phyloP scores from a whole-genome alignment of 2,329 filamentous ascomycete genomes.

The Xylariaceae sp. region DNA sequence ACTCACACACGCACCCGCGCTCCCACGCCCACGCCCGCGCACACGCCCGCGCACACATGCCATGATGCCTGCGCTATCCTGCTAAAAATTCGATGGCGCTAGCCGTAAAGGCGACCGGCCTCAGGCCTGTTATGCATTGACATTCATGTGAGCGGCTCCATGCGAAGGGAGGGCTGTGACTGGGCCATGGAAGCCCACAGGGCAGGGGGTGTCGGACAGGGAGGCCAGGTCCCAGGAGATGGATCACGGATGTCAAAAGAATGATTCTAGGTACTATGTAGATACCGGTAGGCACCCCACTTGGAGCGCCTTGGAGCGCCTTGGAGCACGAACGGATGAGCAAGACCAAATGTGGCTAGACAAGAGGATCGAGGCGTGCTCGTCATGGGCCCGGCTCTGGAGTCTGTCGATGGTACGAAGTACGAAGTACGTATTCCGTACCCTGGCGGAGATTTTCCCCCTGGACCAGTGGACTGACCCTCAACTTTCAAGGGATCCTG shows the following conservation, averaged over 20 bases:
- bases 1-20: conserved; percentile 30
- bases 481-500: no score
- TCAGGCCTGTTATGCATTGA: background rate
- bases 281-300: conserved; percentile 24
- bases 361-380: conserved; percentile 18
- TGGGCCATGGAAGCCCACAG: conserved; percentile 1
- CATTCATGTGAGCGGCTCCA: conserved; percentile 11
- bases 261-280: conserved; percentile 35
- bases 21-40: no score
- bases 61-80: conserved; percentile 36
- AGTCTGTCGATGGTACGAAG: background rate
- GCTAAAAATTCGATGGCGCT: conserved; percentile 33
- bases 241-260: conserved; percentile 20
- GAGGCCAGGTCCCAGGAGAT: background rate
- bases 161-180: conserved; percentile 13
- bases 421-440: no score
- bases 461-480: no score
- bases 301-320: conserved; percentile 3
- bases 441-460: conserved; percentile 30
- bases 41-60: conserved; percentile 29
- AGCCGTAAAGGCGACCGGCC: conserved; percentile 31
- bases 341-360: conserved; percentile 9
- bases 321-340: conserved; percentile 20
- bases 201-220: background rate
- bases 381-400: background rate